Evolutionary conservation across 305 asterid species (phyloP), one percentile per base, ranked within the genome.

Genomic region (Solanum chacoense): DNA sequence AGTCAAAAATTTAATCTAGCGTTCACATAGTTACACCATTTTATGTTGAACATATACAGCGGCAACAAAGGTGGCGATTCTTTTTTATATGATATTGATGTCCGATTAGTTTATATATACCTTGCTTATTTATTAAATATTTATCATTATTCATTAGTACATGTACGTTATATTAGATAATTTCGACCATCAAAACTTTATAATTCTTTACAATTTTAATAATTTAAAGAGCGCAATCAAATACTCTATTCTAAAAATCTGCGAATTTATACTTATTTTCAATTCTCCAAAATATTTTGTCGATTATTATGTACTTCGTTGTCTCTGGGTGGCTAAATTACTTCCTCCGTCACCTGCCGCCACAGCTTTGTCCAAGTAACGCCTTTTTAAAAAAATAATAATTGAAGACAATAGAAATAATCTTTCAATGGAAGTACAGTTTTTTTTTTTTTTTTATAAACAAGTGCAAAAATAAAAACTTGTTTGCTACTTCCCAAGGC

Each of bases 181-280:
- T 65, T 63, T 0, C 0, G 16, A 65, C 0, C 71, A 63, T 63
- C 13, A 9, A 22, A 18, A 8, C 1, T 59, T 59, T 0, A 59
- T 20, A 0, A 65, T 10, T n/a, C 11, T 65, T 9, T 24, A 9
- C 7, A 65, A n/a, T 22, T 4, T 65, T 65, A 65, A n/a, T 65
- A 63, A 63, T 22, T 63, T 0, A 10, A 9, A n/a, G 29, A 10
- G 26, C 5, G 20, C 26, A 3, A 59, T 59, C 26, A 65, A 3
- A 65, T n/a, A 24, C 29, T 5, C 31, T 65, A 10, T n/a, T 65
- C 10, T 20, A n/a, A 24, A 11, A 65, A 4, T 4, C 0, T 65
- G 0, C 3, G 1, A 10, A 65, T n/a, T 3, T n/a, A 65, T n/a
- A 65, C 73, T 65, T 65, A 10, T n/a, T 65, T 65, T n/a, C 14